phyloP scores from a whole-genome alignment of 192 early-diverging fungal genomes.

The Gonapodya prolifera region DNA sequence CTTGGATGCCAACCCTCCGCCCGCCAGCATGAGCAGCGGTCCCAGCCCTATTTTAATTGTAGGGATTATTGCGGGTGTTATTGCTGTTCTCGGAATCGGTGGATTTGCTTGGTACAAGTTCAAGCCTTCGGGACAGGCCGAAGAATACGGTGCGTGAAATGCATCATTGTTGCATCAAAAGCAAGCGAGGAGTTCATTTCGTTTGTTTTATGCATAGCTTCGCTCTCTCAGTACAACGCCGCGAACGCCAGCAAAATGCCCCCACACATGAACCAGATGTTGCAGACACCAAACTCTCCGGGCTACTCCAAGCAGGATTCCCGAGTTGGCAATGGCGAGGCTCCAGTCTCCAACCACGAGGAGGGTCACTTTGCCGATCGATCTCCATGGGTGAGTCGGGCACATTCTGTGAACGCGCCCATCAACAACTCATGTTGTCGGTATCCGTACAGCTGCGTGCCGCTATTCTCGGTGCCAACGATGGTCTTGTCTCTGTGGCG shows the following conservation, averaged over 20 bases:
- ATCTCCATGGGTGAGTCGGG: not conserved
- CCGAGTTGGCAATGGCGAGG: not conserved
- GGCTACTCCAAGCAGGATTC: not conserved
- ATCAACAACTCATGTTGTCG: not conserved
- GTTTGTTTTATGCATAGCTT: too few relatives aligned
- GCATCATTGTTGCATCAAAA: not conserved
- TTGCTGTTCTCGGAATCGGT: not conserved
- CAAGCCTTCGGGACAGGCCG: not conserved
- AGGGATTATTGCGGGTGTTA: not conserved
- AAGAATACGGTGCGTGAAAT: not conserved
- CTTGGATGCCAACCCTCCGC: not conserved
- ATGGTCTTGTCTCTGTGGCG: slow-evolving; percentile 9
- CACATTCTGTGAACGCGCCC: not conserved
- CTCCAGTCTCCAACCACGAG: not conserved
- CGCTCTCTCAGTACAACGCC: not conserved
- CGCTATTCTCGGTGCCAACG: slow-evolving; percentile 8
- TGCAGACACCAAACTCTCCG: not conserved
- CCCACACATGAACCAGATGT: not conserved
- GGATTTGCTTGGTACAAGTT: not conserved
- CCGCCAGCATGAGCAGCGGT: not conserved
- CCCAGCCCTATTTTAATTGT: not conserved
- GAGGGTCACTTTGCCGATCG: not conserved
- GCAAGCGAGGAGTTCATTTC: too few relatives aligned
- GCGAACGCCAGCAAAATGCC: not conserved
- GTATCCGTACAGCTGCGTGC: slow-evolving; percentile 9